These are phyloP conservation scores for Retiboletus fuscus DNA, from an alignment of 1,284 basidiomycete genomes.

Conservation along the genomic window DNA sequence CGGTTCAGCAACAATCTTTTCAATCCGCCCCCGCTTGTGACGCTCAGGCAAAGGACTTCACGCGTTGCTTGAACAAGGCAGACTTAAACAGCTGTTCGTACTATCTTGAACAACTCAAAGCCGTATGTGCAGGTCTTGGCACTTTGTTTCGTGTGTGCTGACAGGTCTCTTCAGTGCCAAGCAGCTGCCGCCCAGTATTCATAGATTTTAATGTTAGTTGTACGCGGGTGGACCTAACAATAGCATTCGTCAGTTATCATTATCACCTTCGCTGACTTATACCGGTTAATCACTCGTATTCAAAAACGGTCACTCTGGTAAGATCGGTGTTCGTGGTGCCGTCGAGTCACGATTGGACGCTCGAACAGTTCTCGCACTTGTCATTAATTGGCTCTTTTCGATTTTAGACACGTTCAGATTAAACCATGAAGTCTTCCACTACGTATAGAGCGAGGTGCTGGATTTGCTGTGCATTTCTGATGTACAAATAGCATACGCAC, in stretches of 20 bases:
- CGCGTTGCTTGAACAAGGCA: constrained; percentile 80
- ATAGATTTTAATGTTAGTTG: constrained; percentile 30
- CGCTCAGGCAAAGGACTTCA: constrained; percentile 82
- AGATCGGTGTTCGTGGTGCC: not conserved
- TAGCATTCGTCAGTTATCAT: constrained; percentile 20
- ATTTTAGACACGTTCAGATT: not conserved
- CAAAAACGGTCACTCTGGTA: not conserved
- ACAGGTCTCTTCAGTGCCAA: constrained; percentile 67
- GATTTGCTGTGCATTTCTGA: too few relatives aligned
- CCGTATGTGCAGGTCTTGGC: constrained; percentile 60
- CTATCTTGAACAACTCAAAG: constrained; percentile 87
- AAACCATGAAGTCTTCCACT: not conserved
- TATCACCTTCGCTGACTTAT: constrained; percentile 18
- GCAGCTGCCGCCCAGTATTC: constrained; percentile 77
- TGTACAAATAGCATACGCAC: too few relatives aligned
- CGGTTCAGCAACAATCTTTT: constrained; percentile 55
- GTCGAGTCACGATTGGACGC: not conserved
- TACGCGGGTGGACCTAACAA: constrained; percentile 23
- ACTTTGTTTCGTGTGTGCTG: constrained; percentile 20
- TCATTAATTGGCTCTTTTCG: not conserved
- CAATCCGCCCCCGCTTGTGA: constrained; percentile 68
- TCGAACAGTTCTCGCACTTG: not conserved
- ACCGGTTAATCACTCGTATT: constrained; percentile 9
- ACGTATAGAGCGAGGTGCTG: not conserved
- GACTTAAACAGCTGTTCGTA: constrained; percentile 82